Evolutionary conservation across 2,329 filamentous ascomycete genomes (phyloP).

Genomic region (Fusarium sp.): DNA sequence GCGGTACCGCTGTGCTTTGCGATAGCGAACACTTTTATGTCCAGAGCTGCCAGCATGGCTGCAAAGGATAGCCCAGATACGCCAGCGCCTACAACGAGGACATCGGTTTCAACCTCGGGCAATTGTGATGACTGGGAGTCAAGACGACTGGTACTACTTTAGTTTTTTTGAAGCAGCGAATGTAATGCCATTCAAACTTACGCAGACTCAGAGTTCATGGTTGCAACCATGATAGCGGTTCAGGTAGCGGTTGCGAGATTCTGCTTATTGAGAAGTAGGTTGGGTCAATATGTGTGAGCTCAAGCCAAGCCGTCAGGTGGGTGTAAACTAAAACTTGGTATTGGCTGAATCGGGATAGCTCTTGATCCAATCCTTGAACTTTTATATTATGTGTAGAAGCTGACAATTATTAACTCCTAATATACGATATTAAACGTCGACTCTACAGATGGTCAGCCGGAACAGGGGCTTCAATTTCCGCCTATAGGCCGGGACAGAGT

Average conservation of each 20-base stretch:
- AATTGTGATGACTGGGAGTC: neutral
- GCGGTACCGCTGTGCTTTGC: constrained; percentile 24
- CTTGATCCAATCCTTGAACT: neutral
- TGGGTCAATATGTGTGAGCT: neutral
- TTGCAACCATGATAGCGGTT: neutral
- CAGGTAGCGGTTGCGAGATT: neutral
- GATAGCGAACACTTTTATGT: constrained; percentile 4
- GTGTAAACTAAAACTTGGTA: neutral
- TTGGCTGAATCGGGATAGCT: neutral
- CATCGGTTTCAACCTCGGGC: constrained; percentile 15
- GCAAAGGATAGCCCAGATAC: constrained; percentile 14
- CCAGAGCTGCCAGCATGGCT: constrained; percentile 4
- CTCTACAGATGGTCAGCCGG: neutral
- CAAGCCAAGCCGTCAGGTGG: neutral
- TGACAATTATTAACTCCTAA: neutral
- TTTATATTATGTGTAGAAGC: too few relatives aligned
- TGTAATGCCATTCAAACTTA: neutral
- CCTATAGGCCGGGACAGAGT: neutral
- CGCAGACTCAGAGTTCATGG: neutral
- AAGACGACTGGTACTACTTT: neutral
- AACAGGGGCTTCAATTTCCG: neutral
- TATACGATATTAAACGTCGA: neutral
- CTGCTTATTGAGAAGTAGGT: neutral
- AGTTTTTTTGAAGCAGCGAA: neutral
- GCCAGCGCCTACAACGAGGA: constrained; percentile 20